Conservation (phyloP, 805 yeast species). For the Saitoella complicata region DNA sequence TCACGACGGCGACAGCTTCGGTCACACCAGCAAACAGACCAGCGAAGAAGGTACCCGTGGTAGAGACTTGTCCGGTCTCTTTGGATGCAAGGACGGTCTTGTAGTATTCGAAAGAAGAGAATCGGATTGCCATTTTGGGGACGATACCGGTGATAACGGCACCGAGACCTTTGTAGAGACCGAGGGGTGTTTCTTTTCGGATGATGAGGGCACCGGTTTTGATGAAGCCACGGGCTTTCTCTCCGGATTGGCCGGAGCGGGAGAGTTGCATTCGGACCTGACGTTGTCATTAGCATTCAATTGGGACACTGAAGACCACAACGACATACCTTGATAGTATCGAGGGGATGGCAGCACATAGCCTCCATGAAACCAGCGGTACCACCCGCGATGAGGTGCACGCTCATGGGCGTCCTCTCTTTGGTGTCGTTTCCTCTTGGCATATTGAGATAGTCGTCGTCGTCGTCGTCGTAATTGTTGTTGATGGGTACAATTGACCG, state of each 20-base stretch:
- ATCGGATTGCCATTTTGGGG: slow-evolving; percentile 95
- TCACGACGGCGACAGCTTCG: slow-evolving; percentile 86
- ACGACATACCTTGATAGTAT: slow-evolving; percentile 97
- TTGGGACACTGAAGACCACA: slow-evolving; percentile 43
- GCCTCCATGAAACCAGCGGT: slow-evolving; percentile 96
- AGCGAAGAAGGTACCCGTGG: slow-evolving; percentile 66
- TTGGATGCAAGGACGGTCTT: slow-evolving; percentile 41
- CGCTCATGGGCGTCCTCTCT: not conserved
- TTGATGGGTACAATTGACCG: too few species aligned
- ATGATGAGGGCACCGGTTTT: slow-evolving; percentile 68
- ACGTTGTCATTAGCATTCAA: slow-evolving; percentile 11
- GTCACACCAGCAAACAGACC: slow-evolving; percentile 97
- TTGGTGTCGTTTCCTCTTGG: too few species aligned
- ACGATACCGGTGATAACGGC: slow-evolving; percentile 96
- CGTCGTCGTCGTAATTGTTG: too few species aligned
- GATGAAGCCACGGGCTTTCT: slow-evolving; percentile 71
- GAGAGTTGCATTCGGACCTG: slow-evolving; percentile 9
- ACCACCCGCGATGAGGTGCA: slow-evolving; percentile 61
- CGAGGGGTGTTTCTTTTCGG: slow-evolving; percentile 63
- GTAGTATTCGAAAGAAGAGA: slow-evolving; percentile 83
- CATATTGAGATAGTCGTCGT: too few species aligned
- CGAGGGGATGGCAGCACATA: slow-evolving; percentile 94
- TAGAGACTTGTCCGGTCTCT: slow-evolving; percentile 30
- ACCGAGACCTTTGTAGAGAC: slow-evolving; percentile 88
- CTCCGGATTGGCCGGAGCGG: slow-evolving; percentile 15